Conservation (phyloP, 805 yeast species). For the Yarrowia phangngaensis region DNA sequence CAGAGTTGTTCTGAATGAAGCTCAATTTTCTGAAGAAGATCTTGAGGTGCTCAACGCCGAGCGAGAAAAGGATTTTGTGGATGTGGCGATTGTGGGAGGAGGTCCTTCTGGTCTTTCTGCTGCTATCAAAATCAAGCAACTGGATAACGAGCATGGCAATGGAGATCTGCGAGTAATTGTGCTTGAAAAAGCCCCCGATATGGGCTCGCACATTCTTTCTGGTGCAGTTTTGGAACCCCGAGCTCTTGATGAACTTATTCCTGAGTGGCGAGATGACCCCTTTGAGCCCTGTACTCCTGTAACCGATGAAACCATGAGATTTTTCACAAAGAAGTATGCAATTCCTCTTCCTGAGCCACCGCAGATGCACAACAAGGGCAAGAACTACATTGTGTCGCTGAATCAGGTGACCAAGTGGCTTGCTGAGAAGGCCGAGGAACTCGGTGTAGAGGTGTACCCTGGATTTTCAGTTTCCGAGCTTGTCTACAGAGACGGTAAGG, state of each 20-base stretch:
- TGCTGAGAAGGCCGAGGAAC: slow-evolving; percentile 82
- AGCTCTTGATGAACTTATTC: slow-evolving; percentile 79
- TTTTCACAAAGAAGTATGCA: slow-evolving; percentile 55
- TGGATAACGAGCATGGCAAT: slow-evolving; percentile 61
- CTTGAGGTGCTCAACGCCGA: slow-evolving; percentile 43
- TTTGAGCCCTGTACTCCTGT: slow-evolving; percentile 69
- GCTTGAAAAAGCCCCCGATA: slow-evolving; percentile 85
- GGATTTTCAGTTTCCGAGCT: slow-evolving; percentile 82
- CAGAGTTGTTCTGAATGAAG: not conserved
- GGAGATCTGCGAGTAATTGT: slow-evolving; percentile 81
- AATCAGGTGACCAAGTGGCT: slow-evolving; percentile 76
- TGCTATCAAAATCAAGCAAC: slow-evolving; percentile 82
- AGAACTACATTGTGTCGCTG: slow-evolving; percentile 78
- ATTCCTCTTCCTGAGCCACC: slow-evolving; percentile 90
- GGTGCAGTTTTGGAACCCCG: slow-evolving; percentile 94
- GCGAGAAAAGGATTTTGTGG: slow-evolving; percentile 81
- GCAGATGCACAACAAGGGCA: slow-evolving; percentile 71
- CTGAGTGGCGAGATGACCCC: slow-evolving; percentile 49
- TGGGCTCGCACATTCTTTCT: slow-evolving; percentile 87
- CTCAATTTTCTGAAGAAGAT: slow-evolving; percentile 24
- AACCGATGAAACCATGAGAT: slow-evolving; percentile 67
- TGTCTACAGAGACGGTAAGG: slow-evolving; percentile 54
- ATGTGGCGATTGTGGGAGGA: slow-evolving; percentile 94
- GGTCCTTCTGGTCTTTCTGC: slow-evolving; percentile 97
- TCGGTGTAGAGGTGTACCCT: slow-evolving; percentile 92